Conservation (phyloP, 306 rosid genomes). For the Acacia crassicarpa region DNA sequence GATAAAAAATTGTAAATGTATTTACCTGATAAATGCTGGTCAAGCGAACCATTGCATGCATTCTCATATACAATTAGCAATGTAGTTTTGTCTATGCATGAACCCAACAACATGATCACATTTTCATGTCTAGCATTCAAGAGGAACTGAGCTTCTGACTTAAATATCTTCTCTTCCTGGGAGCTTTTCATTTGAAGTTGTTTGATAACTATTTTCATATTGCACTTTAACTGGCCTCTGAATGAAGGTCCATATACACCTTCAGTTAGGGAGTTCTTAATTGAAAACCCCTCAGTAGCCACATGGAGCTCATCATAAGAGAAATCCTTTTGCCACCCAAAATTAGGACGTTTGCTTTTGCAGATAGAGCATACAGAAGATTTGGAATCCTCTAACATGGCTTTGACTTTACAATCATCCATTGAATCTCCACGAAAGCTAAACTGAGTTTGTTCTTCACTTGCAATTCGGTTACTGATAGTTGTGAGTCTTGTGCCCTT, state of each 20-base stretch:
- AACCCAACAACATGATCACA: constrained; percentile 70
- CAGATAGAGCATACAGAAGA: constrained; percentile 51
- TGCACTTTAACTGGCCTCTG: constrained; percentile 50
- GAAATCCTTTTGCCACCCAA: constrained; percentile 48
- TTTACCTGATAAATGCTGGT: constrained; percentile 69
- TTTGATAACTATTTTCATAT: constrained; percentile 63
- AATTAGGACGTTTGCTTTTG: constrained; percentile 47
- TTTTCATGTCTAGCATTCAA: constrained; percentile 68
- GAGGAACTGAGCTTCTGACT: constrained; percentile 59
- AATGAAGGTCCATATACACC: constrained; percentile 56
- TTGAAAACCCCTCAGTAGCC: constrained; percentile 71
- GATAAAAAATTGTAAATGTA: constrained; percentile 13
- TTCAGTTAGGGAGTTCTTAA: constrained; percentile 53
- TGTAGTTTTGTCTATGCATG: constrained; percentile 52
- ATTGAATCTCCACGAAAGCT: constrained; percentile 19
- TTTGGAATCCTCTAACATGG: constrained; percentile 25
- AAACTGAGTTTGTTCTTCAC: constrained; percentile 12
- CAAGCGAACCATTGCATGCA: constrained; percentile 77
- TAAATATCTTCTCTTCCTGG: constrained; percentile 55
- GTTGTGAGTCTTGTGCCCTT: neutral
- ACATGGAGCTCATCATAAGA: constrained; percentile 56
- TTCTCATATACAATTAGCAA: constrained; percentile 64
- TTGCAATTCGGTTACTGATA: neutral
- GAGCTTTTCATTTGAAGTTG: constrained; percentile 52
- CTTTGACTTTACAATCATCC: constrained; percentile 12